Evolutionary conservation across 2,329 filamentous ascomycete genomes (phyloP).

Genomic region (Claviceps purpurea): DNA sequence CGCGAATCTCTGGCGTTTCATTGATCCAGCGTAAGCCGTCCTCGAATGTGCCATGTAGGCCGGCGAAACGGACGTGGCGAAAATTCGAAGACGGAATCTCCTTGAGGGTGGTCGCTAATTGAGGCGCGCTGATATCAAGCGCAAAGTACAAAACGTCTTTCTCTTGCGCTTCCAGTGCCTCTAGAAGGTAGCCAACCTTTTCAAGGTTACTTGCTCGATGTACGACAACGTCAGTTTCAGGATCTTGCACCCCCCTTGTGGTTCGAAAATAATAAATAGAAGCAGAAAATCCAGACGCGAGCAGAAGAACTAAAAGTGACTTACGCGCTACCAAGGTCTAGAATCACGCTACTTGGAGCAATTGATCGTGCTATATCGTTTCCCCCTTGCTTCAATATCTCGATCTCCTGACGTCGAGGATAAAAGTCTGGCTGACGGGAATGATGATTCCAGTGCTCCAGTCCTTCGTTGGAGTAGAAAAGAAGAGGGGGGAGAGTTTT

Average conservation of each 20-base stretch:
- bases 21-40: slow-evolving; percentile 1
- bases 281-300: neutral
- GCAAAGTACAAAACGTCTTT: neutral
- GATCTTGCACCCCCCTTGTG: neutral
- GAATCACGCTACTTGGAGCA: neutral
- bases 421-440: slow-evolving; percentile 1
- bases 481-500: neutral
- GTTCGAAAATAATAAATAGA: neutral
- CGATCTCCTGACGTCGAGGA: neutral
- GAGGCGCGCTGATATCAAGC: neutral
- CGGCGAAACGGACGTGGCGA: neutral
- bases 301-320: neutral
- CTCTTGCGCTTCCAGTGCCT: neutral
- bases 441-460: slow-evolving; percentile 2
- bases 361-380: neutral
- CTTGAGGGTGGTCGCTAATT: neutral
- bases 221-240: neutral
- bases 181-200: neutral
- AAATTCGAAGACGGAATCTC: neutral
- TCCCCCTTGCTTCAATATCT: neutral
- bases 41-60: neutral
- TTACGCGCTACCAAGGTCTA: slow-evolving; percentile 1
- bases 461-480: slow-evolving; percentile 1
- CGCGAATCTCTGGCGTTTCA: neutral
- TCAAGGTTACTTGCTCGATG: neutral